Conservation (phyloP, 2,329 filamentous ascomycete genomes). For the Clonostachys chloroleuca region DNA sequence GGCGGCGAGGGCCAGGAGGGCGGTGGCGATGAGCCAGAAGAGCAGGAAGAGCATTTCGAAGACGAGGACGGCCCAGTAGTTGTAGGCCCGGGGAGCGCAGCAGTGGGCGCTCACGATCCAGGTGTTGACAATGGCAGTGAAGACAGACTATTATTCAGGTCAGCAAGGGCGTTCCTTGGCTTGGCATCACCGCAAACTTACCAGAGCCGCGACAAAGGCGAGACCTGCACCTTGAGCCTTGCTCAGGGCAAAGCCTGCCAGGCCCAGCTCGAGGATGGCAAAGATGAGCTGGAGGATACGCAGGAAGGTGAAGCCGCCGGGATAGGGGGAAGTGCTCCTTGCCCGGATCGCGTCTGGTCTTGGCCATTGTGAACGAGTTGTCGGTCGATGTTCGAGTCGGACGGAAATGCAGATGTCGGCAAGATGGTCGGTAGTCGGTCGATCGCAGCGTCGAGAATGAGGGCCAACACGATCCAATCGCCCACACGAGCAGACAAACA, state of each 20-base stretch:
- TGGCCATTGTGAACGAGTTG: no score
- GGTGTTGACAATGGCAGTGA: conserved; percentile 23
- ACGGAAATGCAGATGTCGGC: no score
- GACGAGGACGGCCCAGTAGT: conserved; percentile 47
- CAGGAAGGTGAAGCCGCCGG: conserved; percentile 34
- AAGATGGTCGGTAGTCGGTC: no score
- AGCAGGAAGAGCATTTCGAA: conserved; percentile 46
- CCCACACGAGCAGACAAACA: no score
- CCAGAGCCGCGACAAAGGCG: conserved; percentile 16
- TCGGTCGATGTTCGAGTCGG: no score
- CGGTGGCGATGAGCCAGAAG: conserved; percentile 46
- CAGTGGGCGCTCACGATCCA: conserved; percentile 42
- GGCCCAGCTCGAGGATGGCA: conserved; percentile 36
- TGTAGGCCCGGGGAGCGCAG: conserved; percentile 35
- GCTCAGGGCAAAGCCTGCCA: conserved; percentile 31
- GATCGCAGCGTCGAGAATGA: no score
- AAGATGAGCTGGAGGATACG: conserved; percentile 41
- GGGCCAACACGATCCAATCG: no score
- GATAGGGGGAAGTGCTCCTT: conserved; percentile 41
- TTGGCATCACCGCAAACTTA: no score
- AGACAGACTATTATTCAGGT: no score
- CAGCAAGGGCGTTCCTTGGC: no score
- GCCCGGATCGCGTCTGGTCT: conserved; percentile 13
- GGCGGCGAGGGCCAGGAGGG: conserved; percentile 28
- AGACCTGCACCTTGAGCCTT: background rate